These are phyloP conservation scores for Heteromeles arbutifolia DNA, from an alignment of 306 rosid genomes.

Conservation along the genomic window DNA sequence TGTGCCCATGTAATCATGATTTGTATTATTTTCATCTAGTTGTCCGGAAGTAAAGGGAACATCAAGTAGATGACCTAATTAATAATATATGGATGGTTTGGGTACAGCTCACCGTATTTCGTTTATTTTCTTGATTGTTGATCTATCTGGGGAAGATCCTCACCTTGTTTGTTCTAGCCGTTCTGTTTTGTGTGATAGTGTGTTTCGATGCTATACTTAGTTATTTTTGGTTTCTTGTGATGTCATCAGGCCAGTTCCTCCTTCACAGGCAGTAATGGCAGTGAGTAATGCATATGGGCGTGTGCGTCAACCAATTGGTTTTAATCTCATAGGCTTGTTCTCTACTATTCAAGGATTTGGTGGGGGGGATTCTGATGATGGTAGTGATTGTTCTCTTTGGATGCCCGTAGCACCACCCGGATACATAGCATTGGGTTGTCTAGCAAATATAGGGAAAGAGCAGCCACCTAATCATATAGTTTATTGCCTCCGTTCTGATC, in stretches of 20 bases:
- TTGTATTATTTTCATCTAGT: background rate
- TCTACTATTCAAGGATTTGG: constrained; percentile 48
- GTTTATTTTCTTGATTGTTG: background rate
- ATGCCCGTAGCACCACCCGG: constrained; percentile 91
- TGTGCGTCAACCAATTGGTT: constrained; percentile 77
- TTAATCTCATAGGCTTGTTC: constrained; percentile 69
- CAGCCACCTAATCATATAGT: constrained; percentile 74
- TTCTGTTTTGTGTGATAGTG: background rate
- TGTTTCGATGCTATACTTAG: background rate
- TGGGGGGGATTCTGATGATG: constrained; percentile 38
- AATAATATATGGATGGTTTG: background rate
- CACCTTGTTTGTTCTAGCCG: background rate
- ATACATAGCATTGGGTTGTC: constrained; percentile 78
- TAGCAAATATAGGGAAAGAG: constrained; percentile 66
- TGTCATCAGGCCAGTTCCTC: constrained; percentile 81
- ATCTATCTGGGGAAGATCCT: background rate
- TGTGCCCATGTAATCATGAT: background rate
- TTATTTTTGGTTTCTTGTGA: constrained; percentile 3
- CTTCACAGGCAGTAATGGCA: constrained; percentile 94
- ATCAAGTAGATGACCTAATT: background rate
- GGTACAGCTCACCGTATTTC: background rate
- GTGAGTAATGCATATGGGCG: constrained; percentile 87
- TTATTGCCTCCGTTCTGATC: constrained; percentile 87
- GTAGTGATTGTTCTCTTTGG: constrained; percentile 80
- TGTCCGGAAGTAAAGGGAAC: background rate